Evolutionary conservation across 1,284 basidiomycete genomes (phyloP), one percentile per base, ranked within the genome.

Genomic region (Hortiboletus rubellus): DNA sequence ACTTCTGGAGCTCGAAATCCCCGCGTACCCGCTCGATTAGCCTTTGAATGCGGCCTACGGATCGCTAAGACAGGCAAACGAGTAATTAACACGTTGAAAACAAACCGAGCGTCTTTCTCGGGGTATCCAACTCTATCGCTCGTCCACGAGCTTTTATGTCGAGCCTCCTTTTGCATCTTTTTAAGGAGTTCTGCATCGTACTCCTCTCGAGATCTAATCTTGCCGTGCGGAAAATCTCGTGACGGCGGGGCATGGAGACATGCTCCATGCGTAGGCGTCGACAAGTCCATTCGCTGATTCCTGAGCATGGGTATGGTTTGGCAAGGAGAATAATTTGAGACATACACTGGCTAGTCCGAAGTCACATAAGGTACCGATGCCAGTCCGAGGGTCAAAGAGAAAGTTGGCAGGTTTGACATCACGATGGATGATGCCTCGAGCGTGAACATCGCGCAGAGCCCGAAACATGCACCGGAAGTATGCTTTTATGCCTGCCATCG

Each of bases 391-490:
- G 72, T 99, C 93, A 72, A 92, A 99, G 36, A 99, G 82, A 70
- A 99, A 99, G 74, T 99, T 99, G 60, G 96, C 96, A 17, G 96
- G 97, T 71, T 99, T 99, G 67, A 99, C 93, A 73, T 99, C 96
- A 38, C 96, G 92, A 75, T 99, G 96, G 50, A 99, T 92, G 67
- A 99, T 91, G 8, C 84, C 86, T 49, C 92, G 81, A n/a, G 85
- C 77, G 71, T 99, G 97, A 24, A 94, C 90, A 65, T 96, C 94
- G 50, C 90, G 86, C 52, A 99, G 74, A 1, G 94, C 95, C 22
- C 91, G 88, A 71, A 99, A 89, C 70, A 99, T 85, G 70, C 92
- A 96, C 42, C 89, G 86, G 66, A 99, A 89, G 77, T 99, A 99
- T 51, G 85, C 79, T 69, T 90, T 92, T 55, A 98, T 86, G 36